Percentiles rank a stretch among this genome's conserved stretches.
Evolutionary conservation across 108 stramenopile genomes (phyloP).

Genomic region (Nannochloropsis oceanica): DNA sequence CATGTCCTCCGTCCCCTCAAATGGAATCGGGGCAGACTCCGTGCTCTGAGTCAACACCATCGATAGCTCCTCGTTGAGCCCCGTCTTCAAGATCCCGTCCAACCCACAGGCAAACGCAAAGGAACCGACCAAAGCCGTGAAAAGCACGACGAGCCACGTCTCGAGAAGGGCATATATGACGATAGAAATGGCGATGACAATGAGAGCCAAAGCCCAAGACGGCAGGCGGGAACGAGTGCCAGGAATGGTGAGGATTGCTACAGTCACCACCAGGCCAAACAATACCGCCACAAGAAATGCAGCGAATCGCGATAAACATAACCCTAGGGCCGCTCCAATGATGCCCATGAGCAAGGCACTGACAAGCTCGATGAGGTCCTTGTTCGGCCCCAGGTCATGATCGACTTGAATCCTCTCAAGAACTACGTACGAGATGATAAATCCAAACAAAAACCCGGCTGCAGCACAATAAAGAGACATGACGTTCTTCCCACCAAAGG

Average conservation of each 20-base stretch:
- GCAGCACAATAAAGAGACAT: neutral
- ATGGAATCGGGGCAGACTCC: neutral
- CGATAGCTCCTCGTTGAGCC: neutral
- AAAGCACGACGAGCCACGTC: neutral
- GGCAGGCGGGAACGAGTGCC: neutral
- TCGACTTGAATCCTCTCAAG: neutral
- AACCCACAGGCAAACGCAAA: neutral
- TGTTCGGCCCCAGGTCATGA: neutral
- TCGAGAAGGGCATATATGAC: neutral
- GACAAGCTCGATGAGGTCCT: neutral
- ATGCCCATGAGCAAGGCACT: neutral
- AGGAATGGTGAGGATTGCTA: neutral
- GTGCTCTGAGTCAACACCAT: neutral
- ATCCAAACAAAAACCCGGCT: neutral
- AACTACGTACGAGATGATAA: neutral
- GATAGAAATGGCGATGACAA: neutral
- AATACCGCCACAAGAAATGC: neutral
- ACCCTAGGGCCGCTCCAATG: neutral
- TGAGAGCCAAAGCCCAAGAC: neutral
- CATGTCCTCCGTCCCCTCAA: neutral
- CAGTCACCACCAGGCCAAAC: neutral
- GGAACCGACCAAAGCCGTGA: neutral
- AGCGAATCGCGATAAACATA: neutral
- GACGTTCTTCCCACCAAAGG: neutral
- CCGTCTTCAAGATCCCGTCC: neutral